These are phyloP conservation scores for Chlamydomonas asymmetrica DNA, from an alignment of 139 green algal genomes.

Conservation along the genomic window DNA sequence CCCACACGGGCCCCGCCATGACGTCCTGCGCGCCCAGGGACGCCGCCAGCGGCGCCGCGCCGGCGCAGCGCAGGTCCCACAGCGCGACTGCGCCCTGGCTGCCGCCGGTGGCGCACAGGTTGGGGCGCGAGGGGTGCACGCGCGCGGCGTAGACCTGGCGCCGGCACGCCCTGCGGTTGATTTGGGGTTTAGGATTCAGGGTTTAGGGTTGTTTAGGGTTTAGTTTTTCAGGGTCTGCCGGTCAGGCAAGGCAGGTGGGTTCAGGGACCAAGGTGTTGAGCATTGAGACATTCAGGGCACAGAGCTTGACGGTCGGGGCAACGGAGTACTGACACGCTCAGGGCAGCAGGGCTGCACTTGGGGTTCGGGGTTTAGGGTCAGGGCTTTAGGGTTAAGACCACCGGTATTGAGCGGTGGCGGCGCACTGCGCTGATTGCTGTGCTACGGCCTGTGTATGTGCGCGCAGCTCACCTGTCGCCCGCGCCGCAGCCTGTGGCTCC, in stretches of 20 bases:
- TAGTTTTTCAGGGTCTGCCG: no score
- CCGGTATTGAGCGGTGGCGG: no score
- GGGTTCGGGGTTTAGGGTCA: neutral
- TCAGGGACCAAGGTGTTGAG: no score
- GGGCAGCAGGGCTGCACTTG: no score
- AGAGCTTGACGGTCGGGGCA: no score
- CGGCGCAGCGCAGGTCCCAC: slow-evolving; percentile 66
- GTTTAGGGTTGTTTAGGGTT: neutral
- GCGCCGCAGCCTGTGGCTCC: slow-evolving; percentile 38
- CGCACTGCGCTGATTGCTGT: neutral
- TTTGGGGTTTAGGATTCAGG: neutral
- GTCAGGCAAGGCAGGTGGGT: no score
- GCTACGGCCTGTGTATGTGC: neutral
- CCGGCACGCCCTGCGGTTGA: slow-evolving; percentile 17
- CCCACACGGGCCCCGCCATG: slow-evolving; percentile 34
- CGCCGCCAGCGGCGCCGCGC: slow-evolving; percentile 14
- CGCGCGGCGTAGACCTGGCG: slow-evolving; percentile 40
- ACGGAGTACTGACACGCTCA: no score
- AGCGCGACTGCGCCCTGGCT: slow-evolving; percentile 44
- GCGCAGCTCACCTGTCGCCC: slow-evolving; percentile 8
- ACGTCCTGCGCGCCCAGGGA: neutral
- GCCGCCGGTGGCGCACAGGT: slow-evolving; percentile 49
- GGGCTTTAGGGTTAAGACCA: neutral
- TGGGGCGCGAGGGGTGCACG: slow-evolving; percentile 59
- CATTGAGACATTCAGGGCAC: no score